phyloP scores from a whole-genome alignment of 495 filamentous ascomycete genomes.

The Penicillium crystallinum region DNA sequence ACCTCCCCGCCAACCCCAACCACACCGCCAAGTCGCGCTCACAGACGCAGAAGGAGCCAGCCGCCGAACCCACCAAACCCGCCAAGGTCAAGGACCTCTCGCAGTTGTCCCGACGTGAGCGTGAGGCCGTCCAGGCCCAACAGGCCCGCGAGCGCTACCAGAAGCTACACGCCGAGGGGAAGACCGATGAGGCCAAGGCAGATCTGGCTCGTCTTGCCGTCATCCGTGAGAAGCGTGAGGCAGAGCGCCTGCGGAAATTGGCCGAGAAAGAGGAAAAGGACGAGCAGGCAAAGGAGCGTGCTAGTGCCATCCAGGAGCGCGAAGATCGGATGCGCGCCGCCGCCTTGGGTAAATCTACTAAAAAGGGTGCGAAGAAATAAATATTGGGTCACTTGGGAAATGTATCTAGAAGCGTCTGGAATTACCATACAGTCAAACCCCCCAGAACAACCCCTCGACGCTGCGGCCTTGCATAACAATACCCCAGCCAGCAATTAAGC shows the following conservation, averaged over 20 bases:
- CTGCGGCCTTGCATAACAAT: slow-evolving; percentile 40
- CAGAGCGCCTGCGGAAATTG: slow-evolving; percentile 74
- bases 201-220: slow-evolving; percentile 78
- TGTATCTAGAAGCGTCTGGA: no score
- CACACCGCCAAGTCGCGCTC: slow-evolving; percentile 67
- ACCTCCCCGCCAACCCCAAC: slow-evolving; percentile 84
- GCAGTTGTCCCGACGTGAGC: slow-evolving; percentile 73
- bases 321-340: slow-evolving; percentile 33
- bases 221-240: slow-evolving; percentile 80
- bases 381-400: no score
- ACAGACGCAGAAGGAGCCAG: slow-evolving; percentile 45
- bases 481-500: slow-evolving; percentile 49
- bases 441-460: slow-evolving; percentile 44
- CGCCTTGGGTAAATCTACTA: slow-evolving; percentile 26
- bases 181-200: slow-evolving; percentile 94
- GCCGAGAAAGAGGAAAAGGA: slow-evolving; percentile 74
- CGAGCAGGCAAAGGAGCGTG: slow-evolving; percentile 48
- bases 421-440: slow-evolving; percentile 27
- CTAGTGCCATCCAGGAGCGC: slow-evolving; percentile 26
- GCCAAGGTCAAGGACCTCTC: slow-evolving; percentile 32
- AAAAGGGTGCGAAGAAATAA: slow-evolving; percentile 40
- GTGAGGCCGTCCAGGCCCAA: slow-evolving; percentile 82
- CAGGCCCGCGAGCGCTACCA: slow-evolving; percentile 85
- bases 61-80: slow-evolving; percentile 27
- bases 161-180: slow-evolving; percentile 92